A percentile compares a stretch with the other conserved stretches of the same genome.
These are phyloP conservation scores for Quercus engelmannii DNA, from an alignment of 306 rosid genomes.

Conservation along the genomic window DNA sequence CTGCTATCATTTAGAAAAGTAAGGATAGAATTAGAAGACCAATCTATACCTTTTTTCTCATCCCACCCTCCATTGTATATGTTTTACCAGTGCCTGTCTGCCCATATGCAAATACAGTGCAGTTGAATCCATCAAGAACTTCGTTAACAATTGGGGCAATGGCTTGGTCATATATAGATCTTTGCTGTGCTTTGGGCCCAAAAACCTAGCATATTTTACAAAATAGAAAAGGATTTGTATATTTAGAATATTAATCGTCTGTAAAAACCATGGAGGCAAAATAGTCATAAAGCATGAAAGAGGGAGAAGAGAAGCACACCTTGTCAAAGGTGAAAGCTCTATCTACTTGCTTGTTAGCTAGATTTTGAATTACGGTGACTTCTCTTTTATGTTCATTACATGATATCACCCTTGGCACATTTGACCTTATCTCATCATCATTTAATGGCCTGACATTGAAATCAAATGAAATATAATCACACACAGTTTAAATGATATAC, in stretches of 20 bases:
- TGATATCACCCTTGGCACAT: conserved; percentile 60
- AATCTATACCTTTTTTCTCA: conserved; percentile 71
- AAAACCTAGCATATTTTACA: conserved; percentile 53
- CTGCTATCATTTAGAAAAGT: not conserved
- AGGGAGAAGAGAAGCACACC: conserved; percentile 41
- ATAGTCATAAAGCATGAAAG: not conserved
- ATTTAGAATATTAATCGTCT: not conserved
- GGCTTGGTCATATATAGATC: conserved; percentile 91
- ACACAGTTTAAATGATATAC: not conserved
- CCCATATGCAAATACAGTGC: conserved; percentile 96
- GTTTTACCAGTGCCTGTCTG: conserved; percentile 99
- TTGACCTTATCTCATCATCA: conserved; percentile 63
- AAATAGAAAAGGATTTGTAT: not conserved
- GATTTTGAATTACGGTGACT: conserved; percentile 72
- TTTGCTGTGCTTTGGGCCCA: conserved; percentile 91
- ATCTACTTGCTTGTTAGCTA: conserved; percentile 86
- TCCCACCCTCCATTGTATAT: conserved; percentile 98
- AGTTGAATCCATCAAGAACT: conserved; percentile 94
- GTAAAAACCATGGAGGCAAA: not conserved
- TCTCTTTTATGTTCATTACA: conserved; percentile 84
- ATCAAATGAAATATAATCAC: not conserved
- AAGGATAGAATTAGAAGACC: not conserved
- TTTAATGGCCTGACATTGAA: conserved; percentile 63
- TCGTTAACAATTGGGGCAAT: conserved; percentile 86
- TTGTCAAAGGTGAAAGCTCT: conserved; percentile 83